Conservation (phyloP, 2,329 filamentous ascomycete genomes). For the Beauveria rudraprayagi region DNA sequence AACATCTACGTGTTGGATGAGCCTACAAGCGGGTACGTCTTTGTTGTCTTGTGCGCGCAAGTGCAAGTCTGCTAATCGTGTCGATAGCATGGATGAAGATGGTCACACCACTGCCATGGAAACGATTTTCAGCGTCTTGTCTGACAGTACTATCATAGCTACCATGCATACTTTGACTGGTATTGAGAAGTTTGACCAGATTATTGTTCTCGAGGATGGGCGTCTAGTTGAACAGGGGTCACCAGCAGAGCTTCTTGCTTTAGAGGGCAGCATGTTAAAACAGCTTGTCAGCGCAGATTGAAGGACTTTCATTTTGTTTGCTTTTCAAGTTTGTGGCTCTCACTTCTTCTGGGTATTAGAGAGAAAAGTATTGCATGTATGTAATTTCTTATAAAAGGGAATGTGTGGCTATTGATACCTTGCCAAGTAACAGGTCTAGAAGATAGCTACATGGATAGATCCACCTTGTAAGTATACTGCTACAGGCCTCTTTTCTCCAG, state of each 20-base stretch:
- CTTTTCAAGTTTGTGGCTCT: no score
- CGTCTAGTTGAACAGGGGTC: neutral
- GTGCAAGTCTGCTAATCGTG: neutral
- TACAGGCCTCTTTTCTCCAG: no score
- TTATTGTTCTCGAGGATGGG: neutral
- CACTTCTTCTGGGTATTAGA: no score
- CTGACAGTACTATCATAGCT: neutral
- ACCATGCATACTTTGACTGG: neutral
- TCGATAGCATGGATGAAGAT: neutral
- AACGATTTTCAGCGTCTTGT: neutral
- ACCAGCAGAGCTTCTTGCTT: neutral
- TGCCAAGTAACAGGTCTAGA: no score
- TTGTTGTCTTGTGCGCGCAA: neutral
- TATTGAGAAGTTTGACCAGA: neutral
- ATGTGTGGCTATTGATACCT: no score
- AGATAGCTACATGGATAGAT: no score
- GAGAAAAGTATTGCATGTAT: no score
- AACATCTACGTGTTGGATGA: constrained; percentile 1
- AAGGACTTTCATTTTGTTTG: no score
- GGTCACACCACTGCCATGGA: neutral
- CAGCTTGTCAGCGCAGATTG: neutral
- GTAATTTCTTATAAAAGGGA: no score
- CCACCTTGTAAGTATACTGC: no score
- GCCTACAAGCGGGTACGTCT: constrained; percentile 3
- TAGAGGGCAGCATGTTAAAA: neutral